Conservation (phyloP, 331 rosid genomes). For the Quercus phellos region DNA sequence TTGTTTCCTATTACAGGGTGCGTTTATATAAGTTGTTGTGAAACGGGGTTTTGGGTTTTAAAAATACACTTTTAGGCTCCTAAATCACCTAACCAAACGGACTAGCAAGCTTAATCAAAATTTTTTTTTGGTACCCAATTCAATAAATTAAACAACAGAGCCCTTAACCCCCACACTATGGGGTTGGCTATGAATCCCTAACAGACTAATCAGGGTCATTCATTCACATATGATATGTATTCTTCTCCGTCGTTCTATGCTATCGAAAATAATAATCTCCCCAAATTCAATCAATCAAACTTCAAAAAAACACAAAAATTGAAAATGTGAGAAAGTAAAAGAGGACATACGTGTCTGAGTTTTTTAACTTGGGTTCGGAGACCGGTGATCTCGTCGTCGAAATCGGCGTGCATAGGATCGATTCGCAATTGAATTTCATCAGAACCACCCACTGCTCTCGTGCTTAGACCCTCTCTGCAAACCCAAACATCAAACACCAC, state of each 20-base stretch:
- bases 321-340: neutral
- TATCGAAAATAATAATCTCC: too few relatives aligned
- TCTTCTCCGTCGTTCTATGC: too few relatives aligned
- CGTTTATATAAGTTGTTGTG: too few relatives aligned
- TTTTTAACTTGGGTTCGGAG: constrained; percentile 74
- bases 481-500: neutral
- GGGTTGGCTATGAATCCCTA: too few relatives aligned
- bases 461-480: constrained; percentile 69
- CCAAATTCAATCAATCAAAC: neutral
- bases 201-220: too few relatives aligned
- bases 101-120: neutral
- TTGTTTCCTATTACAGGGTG: neutral
- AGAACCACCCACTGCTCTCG: constrained; percentile 50
- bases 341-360: constrained; percentile 55
- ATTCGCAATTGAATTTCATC: constrained; percentile 83
- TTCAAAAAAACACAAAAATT: neutral
- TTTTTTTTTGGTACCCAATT: neutral
- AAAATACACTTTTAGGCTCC: too few relatives aligned
- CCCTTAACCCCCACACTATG: neutral
- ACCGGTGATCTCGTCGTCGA: constrained; percentile 71
- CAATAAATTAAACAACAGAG: neutral
- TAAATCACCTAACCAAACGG: too few relatives aligned
- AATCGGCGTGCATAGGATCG: constrained; percentile 63
- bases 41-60: too few relatives aligned
- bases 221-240: too few relatives aligned